These are phyloP conservation scores for Toxoplasma gondii DNA, from an alignment of 169 alveolate species.

Conservation along the genomic window DNA sequence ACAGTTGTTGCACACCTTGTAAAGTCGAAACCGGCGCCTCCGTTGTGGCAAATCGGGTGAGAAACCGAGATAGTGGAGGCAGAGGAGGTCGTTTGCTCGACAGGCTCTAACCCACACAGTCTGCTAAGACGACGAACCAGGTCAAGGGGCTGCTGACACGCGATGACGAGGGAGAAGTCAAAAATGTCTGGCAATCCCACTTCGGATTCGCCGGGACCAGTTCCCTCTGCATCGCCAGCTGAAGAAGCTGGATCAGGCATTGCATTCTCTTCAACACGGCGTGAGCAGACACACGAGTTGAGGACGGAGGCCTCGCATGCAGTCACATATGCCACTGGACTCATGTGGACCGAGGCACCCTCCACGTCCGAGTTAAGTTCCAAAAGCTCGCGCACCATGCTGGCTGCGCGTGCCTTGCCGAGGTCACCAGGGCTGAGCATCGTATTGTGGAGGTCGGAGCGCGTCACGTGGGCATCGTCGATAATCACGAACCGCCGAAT, in stretches of 20 bases:
- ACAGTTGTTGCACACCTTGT: slow-evolving; percentile 4
- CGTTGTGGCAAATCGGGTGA: background rate
- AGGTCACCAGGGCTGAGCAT: slow-evolving; percentile 69
- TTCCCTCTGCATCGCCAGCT: background rate
- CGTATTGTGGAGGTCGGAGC: slow-evolving; percentile 82
- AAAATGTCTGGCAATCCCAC: background rate
- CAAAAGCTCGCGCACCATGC: slow-evolving; percentile 71
- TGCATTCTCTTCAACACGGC: no score
- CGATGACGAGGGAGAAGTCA: slow-evolving; percentile 5
- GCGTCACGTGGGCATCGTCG: slow-evolving; percentile 78
- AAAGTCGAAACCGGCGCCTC: background rate
- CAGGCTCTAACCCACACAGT: slow-evolving; percentile 25
- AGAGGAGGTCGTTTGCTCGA: background rate
- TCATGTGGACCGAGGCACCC: slow-evolving; percentile 71
- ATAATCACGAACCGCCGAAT: slow-evolving; percentile 81
- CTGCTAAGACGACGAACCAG: background rate
- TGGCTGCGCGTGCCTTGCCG: slow-evolving; percentile 81
- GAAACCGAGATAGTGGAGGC: background rate
- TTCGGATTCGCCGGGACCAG: background rate
- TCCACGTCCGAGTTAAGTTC: slow-evolving; percentile 88
- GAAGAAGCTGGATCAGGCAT: no score
- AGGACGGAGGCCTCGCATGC: no score
- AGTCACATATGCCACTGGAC: background rate
- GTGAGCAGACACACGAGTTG: background rate
- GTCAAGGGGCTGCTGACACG: slow-evolving; percentile 31